Evolutionary conservation across 768 basidiomycete genomes (phyloP).

Genomic region (Hygrocybe punicea): DNA sequence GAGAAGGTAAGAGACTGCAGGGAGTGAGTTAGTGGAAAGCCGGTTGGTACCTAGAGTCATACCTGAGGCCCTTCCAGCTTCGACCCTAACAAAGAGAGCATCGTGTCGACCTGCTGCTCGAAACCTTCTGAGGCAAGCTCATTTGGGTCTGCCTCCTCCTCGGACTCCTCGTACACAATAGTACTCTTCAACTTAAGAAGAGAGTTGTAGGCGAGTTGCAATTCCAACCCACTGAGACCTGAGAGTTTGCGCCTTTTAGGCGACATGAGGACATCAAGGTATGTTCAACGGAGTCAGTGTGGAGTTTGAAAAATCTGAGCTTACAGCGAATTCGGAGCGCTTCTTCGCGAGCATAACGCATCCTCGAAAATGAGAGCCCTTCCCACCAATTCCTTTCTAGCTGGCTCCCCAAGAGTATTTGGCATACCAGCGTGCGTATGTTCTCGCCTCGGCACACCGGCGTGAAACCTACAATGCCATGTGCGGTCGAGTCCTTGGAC

Average conservation of each 20-base stretch:
- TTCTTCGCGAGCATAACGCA: no score
- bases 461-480: no score
- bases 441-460: no score
- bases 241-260: constrained; percentile 17
- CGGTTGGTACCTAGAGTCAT: constrained; percentile 10
- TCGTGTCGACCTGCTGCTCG: constrained; percentile 11
- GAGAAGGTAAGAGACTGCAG: constrained; percentile 11
- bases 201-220: constrained; percentile 12
- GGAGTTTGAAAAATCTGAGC: no score
- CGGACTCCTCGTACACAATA: constrained; percentile 11
- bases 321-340: no score
- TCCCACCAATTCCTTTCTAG: no score
- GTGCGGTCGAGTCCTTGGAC: no score
- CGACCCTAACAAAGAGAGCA: constrained; percentile 13
- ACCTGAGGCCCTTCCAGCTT: constrained; percentile 14
- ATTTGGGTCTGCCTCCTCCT: constrained; percentile 6
- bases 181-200: constrained; percentile 11
- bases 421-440: no score
- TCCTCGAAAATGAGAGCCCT: no score
- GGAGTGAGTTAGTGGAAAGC: constrained; percentile 9
- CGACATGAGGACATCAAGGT: background rate
- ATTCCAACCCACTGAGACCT: constrained; percentile 16
- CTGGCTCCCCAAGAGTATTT: no score
- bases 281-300: no score
- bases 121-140: constrained; percentile 9